These are phyloP conservation scores for Quercus agrifolia DNA, from an alignment of 306 rosid genomes.

Conservation along the genomic window DNA sequence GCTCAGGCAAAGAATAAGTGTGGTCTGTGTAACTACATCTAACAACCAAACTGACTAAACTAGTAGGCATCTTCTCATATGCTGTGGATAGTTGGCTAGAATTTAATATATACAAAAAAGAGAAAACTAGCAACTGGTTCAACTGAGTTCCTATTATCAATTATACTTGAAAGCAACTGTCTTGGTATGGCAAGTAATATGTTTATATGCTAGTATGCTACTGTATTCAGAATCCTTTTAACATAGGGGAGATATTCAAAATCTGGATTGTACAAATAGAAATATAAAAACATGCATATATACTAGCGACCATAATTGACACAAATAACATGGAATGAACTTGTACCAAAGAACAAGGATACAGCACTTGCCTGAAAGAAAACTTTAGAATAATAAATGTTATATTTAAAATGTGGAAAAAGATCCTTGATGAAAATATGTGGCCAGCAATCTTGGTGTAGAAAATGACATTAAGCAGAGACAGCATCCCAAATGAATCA, in stretches of 20 bases:
- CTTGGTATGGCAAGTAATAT: neutral
- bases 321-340: too few relatives aligned
- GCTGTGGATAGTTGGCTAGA: neutral
- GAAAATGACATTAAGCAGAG: neutral
- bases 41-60: too few relatives aligned
- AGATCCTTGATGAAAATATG: neutral
- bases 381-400: neutral
- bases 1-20: neutral
- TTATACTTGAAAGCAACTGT: neutral
- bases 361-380: neutral
- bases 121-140: neutral
- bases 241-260: neutral
- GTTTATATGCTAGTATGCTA: neutral
- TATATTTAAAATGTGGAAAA: neutral
- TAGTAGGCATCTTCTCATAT: neutral
- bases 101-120: neutral
- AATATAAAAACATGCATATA: conserved; percentile 2
- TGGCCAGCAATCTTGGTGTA: neutral
- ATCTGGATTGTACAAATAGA: neutral
- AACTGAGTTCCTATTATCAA: neutral
- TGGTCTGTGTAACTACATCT: too few relatives aligned
- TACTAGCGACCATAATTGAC: neutral
- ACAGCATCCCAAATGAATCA: conserved; percentile 3
- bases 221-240: neutral
- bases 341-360: neutral